phyloP scores from a whole-genome alignment of 164 flowering plant species.

The Brasenia schreberi region DNA sequence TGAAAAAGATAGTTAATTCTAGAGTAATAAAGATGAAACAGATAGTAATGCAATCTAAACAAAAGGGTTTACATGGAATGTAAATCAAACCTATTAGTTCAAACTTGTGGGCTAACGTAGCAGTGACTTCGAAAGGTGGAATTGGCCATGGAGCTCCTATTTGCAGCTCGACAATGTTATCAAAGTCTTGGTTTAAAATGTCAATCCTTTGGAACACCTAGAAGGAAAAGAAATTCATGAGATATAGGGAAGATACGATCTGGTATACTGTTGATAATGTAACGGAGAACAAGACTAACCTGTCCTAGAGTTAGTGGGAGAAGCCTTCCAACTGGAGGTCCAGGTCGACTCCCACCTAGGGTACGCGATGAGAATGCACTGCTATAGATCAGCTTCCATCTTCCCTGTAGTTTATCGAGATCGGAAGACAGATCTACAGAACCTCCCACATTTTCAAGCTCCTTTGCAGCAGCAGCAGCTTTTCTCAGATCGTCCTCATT shows the following conservation, averaged over 20 bases:
- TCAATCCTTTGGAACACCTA: constrained; percentile 97
- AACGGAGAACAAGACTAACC: constrained; percentile 20
- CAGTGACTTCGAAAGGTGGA: constrained; percentile 69
- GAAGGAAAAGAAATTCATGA: constrained; percentile 1
- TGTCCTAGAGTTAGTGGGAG: constrained; percentile 92
- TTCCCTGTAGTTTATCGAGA: constrained; percentile 79
- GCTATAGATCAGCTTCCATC: constrained; percentile 86
- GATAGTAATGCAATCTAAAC: not conserved
- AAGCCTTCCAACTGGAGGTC: constrained; percentile 83
- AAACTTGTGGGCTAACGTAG: constrained; percentile 92
- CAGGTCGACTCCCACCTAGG: constrained; percentile 95
- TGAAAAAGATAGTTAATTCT: not conserved
- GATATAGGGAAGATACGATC: not conserved
- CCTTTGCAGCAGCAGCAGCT: constrained; percentile 79
- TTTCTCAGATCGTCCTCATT: constrained; percentile 53
- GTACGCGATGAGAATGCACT: constrained; percentile 93
- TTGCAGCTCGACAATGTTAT: constrained; percentile 82
- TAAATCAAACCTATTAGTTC: constrained; percentile 62
- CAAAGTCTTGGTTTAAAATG: constrained; percentile 80
- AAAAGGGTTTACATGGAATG: not conserved
- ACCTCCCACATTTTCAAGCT: constrained; percentile 67
- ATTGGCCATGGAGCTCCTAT: constrained; percentile 95
- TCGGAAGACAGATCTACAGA: constrained; percentile 55
- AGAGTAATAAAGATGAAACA: not conserved
- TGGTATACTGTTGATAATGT: not conserved